Evolutionary conservation across 2,329 filamentous ascomycete genomes (phyloP).

Genomic region (Septoria linicola): DNA sequence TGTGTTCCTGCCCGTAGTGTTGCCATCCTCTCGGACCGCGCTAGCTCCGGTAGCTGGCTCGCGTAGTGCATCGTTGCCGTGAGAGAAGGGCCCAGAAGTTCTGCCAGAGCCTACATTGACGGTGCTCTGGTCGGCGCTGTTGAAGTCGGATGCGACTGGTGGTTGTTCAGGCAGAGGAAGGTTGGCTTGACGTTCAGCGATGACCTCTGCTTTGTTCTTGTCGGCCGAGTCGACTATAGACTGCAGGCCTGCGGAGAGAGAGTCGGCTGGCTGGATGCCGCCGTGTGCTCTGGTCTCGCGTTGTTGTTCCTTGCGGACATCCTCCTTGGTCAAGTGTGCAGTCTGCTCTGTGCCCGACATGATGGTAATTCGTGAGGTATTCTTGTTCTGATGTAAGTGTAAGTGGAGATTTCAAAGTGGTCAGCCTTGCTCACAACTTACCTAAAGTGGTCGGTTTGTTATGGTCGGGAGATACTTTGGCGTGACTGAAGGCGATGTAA

Average conservation of each 20-base stretch:
- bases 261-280: slow-evolving; percentile 46
- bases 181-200: slow-evolving; percentile 67
- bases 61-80: slow-evolving; percentile 49
- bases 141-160: slow-evolving; percentile 73
- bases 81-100: too few relatives aligned
- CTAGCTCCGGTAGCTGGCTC: slow-evolving; percentile 54
- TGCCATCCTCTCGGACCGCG: slow-evolving; percentile 52
- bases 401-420: too few relatives aligned
- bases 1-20: too few relatives aligned
- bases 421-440: too few relatives aligned
- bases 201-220: slow-evolving; percentile 60
- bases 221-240: slow-evolving; percentile 34
- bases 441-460: too few relatives aligned
- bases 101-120: slow-evolving; percentile 69
- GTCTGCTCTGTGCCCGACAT: slow-evolving; percentile 42
- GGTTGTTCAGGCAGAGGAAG: slow-evolving; percentile 78
- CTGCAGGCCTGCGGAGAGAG: slow-evolving; percentile 47
- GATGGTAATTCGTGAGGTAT: slow-evolving; percentile 4
- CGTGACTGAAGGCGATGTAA: too few relatives aligned
- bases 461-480: too few relatives aligned
- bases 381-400: too few relatives aligned
- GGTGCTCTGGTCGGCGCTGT: slow-evolving; percentile 66
- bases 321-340: slow-evolving; percentile 51
- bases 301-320: slow-evolving; percentile 51
- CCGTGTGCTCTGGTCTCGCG: slow-evolving; percentile 41